A percentile compares a stretch with the other conserved stretches of the same genome.
Conservation (phyloP, 129 eudicot genomes). For the Lactuca sativa region DNA sequence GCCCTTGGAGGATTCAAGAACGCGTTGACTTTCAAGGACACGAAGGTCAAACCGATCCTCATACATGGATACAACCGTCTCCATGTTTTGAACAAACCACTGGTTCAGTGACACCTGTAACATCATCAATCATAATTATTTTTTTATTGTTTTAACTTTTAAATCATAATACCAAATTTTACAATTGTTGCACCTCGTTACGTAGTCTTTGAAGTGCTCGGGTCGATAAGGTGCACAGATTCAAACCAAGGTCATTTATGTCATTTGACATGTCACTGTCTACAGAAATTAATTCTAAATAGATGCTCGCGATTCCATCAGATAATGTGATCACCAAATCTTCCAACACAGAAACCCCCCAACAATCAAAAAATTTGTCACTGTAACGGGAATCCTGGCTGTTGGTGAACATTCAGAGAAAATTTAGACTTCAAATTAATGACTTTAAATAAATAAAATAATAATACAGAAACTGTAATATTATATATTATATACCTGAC, state of each 20-base stretch:
- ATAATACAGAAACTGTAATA: too few relatives aligned
- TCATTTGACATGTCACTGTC: conserved; percentile 84
- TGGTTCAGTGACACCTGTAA: conserved; percentile 74
- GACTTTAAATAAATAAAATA: too few relatives aligned
- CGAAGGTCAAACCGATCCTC: conserved; percentile 87
- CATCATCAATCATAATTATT: not conserved
- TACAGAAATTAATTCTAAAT: conserved; percentile 91
- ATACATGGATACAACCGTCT: conserved; percentile 81
- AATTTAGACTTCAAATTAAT: not conserved
- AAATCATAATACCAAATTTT: not conserved
- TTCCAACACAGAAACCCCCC: conserved; percentile 73
- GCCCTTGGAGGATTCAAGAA: conserved; percentile 40
- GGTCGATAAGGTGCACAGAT: conserved; percentile 80
- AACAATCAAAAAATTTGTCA: conserved; percentile 49
- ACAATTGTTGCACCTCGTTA: conserved; percentile 57
- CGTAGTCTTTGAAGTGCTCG: conserved; percentile 96
- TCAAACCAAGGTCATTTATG: conserved; percentile 47
- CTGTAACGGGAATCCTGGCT: conserved; percentile 63
- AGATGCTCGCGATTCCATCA: conserved; percentile 88
- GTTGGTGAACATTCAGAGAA: conserved; percentile 20
- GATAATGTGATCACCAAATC: conserved; percentile 87
- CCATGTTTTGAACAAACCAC: conserved; percentile 91
- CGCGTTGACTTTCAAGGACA: conserved; percentile 48
- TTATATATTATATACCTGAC: conserved; percentile 48
- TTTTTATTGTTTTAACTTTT: too few relatives aligned